Percentiles rank a stretch among this genome's conserved stretches.
Evolutionary conservation across 345 rosid species (phyloP).

Genomic region (Passiflora organensis): DNA sequence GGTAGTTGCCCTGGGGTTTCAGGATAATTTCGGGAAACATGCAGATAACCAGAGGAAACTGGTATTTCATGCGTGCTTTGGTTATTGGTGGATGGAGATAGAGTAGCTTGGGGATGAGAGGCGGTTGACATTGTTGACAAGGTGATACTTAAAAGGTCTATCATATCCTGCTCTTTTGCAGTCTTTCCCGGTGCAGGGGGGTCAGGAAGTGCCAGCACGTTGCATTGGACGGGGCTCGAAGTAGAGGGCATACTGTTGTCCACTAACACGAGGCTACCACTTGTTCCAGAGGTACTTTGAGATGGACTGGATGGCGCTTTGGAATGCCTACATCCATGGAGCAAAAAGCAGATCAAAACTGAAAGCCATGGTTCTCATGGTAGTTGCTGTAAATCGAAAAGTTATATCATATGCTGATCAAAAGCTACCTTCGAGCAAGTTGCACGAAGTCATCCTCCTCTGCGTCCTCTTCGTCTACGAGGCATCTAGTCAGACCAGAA

Average conservation of each 20-base stretch:
- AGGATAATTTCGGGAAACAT: slow-evolving; percentile 25
- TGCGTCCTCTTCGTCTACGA: slow-evolving; percentile 76
- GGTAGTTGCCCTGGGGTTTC: slow-evolving; percentile 38
- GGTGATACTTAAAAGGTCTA: slow-evolving; percentile 72
- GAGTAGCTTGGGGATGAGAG: slow-evolving; percentile 22
- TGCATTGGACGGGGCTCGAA: slow-evolving; percentile 21
- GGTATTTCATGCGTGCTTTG: slow-evolving; percentile 39
- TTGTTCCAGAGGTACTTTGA: slow-evolving; percentile 35
- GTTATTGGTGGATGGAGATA: slow-evolving; percentile 29
- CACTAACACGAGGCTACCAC: slow-evolving; percentile 18
- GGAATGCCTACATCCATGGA: slow-evolving; percentile 61
- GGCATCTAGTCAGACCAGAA: slow-evolving; percentile 36
- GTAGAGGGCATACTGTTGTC: slow-evolving; percentile 14
- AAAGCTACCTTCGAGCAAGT: slow-evolving; percentile 78
- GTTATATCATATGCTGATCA: not conserved
- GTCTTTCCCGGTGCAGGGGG: slow-evolving; percentile 64
- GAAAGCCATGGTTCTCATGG: too few relatives aligned
- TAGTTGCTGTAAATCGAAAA: too few relatives aligned
- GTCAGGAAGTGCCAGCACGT: slow-evolving; percentile 57
- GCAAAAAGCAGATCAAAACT: slow-evolving; percentile 1
- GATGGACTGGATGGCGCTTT: slow-evolving; percentile 34
- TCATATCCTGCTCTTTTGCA: slow-evolving; percentile 78
- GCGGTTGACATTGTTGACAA: slow-evolving; percentile 50
- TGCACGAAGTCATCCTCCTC: slow-evolving; percentile 95
- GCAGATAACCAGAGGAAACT: slow-evolving; percentile 30